phyloP scores from a whole-genome alignment of 169 alveolate species.

The Eimeria praecox region DNA sequence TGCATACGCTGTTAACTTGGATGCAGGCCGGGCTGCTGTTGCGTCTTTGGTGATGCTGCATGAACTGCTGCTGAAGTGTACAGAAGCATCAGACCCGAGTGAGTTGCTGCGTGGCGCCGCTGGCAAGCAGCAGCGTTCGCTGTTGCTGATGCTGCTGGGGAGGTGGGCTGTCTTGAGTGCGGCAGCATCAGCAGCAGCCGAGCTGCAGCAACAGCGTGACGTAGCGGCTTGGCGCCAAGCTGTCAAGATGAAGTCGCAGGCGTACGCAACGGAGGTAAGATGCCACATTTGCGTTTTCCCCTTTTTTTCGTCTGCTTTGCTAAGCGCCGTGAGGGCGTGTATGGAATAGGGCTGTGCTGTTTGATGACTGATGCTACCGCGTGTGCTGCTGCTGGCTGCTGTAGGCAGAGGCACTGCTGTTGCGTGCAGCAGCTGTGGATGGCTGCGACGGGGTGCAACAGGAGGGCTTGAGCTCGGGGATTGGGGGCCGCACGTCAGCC shows the following conservation, averaged over 20 bases:
- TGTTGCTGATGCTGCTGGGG: slow-evolving; percentile 75
- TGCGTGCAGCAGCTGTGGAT: slow-evolving; percentile 72
- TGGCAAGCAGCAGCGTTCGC: slow-evolving; percentile 66
- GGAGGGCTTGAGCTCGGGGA: not conserved
- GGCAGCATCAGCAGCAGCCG: slow-evolving; percentile 54
- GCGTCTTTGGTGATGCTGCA: slow-evolving; percentile 43
- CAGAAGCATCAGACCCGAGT: slow-evolving; percentile 15
- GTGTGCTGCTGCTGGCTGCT: slow-evolving; percentile 36
- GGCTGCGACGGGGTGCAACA: slow-evolving; percentile 65
- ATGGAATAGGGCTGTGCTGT: not conserved
- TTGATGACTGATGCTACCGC: not conserved
- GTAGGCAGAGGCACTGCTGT: slow-evolving; percentile 48
- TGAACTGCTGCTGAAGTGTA: slow-evolving; percentile 25
- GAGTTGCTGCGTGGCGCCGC: slow-evolving; percentile 42
- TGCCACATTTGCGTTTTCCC: not conserved
- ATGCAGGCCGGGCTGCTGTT: slow-evolving; percentile 29
- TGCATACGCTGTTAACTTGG: not conserved
- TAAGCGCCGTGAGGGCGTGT: not conserved
- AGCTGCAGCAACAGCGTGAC: slow-evolving; percentile 43
- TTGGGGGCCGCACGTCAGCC: slow-evolving; percentile 32
- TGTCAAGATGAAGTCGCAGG: not conserved
- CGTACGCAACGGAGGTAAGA: slow-evolving; percentile 27
- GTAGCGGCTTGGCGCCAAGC: slow-evolving; percentile 48
- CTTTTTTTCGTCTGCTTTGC: not conserved
- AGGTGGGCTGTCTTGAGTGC: slow-evolving; percentile 72